Evolutionary conservation across 179 eudicot genomes (phyloP), one percentile per base, ranked within the genome.

Genomic region (Monotropa hypopitys): DNA sequence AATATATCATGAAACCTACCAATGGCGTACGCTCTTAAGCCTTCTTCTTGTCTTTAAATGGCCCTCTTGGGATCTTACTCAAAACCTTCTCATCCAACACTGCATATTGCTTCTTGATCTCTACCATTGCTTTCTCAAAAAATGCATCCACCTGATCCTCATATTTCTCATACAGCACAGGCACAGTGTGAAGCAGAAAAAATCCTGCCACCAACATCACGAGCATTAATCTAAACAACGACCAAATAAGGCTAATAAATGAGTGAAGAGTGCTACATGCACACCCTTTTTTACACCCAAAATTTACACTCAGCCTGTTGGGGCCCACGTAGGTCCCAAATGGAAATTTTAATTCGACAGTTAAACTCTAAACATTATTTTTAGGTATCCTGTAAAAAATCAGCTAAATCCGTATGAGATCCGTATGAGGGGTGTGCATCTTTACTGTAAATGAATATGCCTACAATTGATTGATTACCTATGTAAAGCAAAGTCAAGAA

Each of bases 401-500:
- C n/a, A n/a, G n/a, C n/a, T n/a, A n/a, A n/a, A n/a, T n/a, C n/a
- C n/a, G n/a, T n/a, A n/a, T n/a, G n/a, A n/a, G n/a, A n/a, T n/a
- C n/a, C n/a, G n/a, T n/a, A n/a, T n/a, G n/a, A n/a, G n/a, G n/a
- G n/a, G n/a, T n/a, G n/a, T n/a, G n/a, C n/a, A n/a, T n/a, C n/a
- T n/a, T n/a, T n/a, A n/a, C n/a, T n/a, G n/a, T n/a, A n/a, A n/a
- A n/a, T n/a, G n/a, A n/a, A 67, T 21, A 30, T 51, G 66, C 49
- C 83, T 86, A 18, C 28, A 30, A 13, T 3, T 5, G 38, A 61
- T 61, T 28, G 20, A 13, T 30, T 87, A 90, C 97, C 43, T 84
- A 88, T 87, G 89, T 95, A 95, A 65, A 88, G 84, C 85, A 91
- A 83, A 40, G 98, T 93, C 81, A 95, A 84, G 89, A 93, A 93